Evolutionary conservation across 257 asterid species (phyloP), one percentile per base, ranked within the genome.

Genomic region (Parsonsia alboflavescens): DNA sequence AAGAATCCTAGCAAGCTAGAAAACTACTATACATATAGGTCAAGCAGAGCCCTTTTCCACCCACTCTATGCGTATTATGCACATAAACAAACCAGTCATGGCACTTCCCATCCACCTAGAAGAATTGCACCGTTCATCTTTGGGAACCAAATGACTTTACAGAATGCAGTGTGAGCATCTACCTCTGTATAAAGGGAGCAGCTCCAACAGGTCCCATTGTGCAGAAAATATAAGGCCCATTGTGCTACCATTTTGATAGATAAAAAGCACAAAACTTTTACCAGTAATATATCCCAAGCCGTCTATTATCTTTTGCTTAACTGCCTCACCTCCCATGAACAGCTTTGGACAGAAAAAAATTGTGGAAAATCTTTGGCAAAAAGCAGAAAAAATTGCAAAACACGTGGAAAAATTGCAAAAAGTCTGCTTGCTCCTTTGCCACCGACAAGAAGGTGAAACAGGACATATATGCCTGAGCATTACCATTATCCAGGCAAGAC

Each of bases 401-500:
- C n/a, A n/a, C n/a, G n/a, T n/a, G n/a, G n/a, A n/a, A n/a, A n/a
- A n/a, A n/a, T n/a, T n/a, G n/a, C n/a, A n/a, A n/a, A n/a, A n/a
- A n/a, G n/a, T n/a, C n/a, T n/a, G n/a, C 95, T 84, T 92, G 99
- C 83, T 92, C 99, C 88, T 80, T 87, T 46, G 99, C 98, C 59
- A 94, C 97, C 99, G 92, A 73, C 70, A 71, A 41, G 52, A 66
- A 70, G 48, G 24, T 42, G 44, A 77, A 78, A 78, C 28, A 72
- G 56, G 33, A 64, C 16, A 21, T 24, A 69, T 53, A 54, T 6
- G 57, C 48, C n/a, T 49, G 21, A 48, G 73, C 56, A 69, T 68
- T 68, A 41, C 50, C 50, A 42, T 36, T 63, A 64, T 13, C 50
- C 46, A 30, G 15, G 71, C n/a, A 73, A 22, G 53, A 16, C 48